A percentile compares a stretch with the other conserved stretches of the same genome.
These are phyloP conservation scores for Sclerotinia minor DNA, from an alignment of 2,329 filamentous ascomycete species.

Conservation along the genomic window DNA sequence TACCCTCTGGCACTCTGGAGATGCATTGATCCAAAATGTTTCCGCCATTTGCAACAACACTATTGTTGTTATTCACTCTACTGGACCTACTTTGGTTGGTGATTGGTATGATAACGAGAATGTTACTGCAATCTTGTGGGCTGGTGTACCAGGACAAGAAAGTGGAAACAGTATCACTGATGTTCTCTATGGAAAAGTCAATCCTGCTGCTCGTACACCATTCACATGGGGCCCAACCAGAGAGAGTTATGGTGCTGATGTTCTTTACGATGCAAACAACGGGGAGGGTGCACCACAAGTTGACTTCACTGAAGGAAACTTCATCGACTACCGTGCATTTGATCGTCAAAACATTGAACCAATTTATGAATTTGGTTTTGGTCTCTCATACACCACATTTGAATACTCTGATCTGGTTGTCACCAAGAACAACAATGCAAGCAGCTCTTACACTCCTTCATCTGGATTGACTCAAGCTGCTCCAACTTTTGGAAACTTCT, in stretches of 20 bases:
- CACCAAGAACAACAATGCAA: constrained; percentile 31
- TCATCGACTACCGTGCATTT: constrained; percentile 80
- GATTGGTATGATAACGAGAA: constrained; percentile 76
- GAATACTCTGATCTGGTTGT: constrained; percentile 65
- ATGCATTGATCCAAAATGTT: constrained; percentile 78
- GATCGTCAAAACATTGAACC: constrained; percentile 64
- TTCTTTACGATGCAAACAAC: constrained; percentile 61
- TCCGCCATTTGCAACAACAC: constrained; percentile 80
- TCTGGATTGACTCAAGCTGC: constrained; percentile 63
- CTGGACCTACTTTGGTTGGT: constrained; percentile 74
- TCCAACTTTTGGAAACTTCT: constrained; percentile 62
- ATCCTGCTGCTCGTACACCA: constrained; percentile 73
- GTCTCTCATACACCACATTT: constrained; percentile 79
- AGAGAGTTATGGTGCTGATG: constrained; percentile 47
- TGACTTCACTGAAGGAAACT: constrained; percentile 74
- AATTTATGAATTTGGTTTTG: constrained; percentile 79
- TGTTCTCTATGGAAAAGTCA: constrained; percentile 78
- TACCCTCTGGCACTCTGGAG: constrained; percentile 82
- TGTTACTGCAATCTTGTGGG: constrained; percentile 81
- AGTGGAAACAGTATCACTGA: constrained; percentile 77
- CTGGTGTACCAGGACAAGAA: constrained; percentile 79
- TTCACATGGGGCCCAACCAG: constrained; percentile 75
- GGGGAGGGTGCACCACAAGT: constrained; percentile 65
- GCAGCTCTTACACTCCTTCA: constrained; percentile 48
- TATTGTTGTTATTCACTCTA: constrained; percentile 85